Evolutionary conservation across 1,139 yeast species (phyloP).

Genomic region (Candida labiduridarum): DNA sequence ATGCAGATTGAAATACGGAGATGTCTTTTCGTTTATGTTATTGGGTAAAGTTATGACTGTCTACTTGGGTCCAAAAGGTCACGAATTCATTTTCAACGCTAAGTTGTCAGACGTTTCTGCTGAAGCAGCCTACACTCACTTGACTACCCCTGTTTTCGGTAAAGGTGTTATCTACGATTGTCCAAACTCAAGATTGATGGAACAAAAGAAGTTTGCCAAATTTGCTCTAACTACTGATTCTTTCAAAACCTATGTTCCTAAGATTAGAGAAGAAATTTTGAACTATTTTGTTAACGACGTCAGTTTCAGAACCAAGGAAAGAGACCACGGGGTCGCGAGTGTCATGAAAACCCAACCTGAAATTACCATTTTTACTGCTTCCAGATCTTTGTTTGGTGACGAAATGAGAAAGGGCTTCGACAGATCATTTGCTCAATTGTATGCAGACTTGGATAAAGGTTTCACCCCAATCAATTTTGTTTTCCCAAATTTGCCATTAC

Average conservation of each 20-base stretch:
- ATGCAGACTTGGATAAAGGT: constrained; percentile 93
- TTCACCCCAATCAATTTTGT: constrained; percentile 96
- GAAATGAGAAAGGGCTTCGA: constrained; percentile 86
- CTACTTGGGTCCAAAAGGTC: constrained; percentile 95
- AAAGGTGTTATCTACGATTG: constrained; percentile 97
- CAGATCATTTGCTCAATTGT: constrained; percentile 80
- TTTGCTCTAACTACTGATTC: constrained; percentile 85
- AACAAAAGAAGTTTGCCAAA: constrained; percentile 96
- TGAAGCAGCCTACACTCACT: constrained; percentile 91
- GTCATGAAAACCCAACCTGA: constrained; percentile 91
- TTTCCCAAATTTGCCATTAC: constrained; percentile 90
- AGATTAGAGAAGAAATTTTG: constrained; percentile 75
- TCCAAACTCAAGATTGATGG: constrained; percentile 92
- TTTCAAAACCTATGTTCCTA: constrained; percentile 83
- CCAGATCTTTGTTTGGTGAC: constrained; percentile 86
- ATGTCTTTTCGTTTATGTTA: constrained; percentile 84
- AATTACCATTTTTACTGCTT: constrained; percentile 94
- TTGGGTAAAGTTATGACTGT: constrained; percentile 95
- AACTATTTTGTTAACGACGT: constrained; percentile 60
- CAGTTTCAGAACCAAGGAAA: constrained; percentile 42
- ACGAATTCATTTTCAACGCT: constrained; percentile 92
- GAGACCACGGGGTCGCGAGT: constrained; percentile 56
- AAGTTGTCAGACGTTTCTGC: constrained; percentile 90
- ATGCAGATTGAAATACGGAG: constrained; percentile 84
- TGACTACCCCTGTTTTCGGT: constrained; percentile 97